Conservation (phyloP, 1,139 yeast species). For the Taiozyma onychis region DNA sequence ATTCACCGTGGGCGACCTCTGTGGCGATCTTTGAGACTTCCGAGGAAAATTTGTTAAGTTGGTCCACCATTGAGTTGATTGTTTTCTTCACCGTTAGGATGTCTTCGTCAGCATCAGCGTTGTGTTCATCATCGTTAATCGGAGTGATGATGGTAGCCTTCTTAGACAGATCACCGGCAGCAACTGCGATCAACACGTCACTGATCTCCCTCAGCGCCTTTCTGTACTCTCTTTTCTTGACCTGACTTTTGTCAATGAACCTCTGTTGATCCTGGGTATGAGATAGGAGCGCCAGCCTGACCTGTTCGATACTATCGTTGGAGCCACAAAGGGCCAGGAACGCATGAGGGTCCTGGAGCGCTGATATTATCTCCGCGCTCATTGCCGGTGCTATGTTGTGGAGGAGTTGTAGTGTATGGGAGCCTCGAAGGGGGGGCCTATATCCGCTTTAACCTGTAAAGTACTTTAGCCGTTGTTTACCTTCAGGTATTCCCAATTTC, state of each 20-base stretch:
- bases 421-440: background rate
- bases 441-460: background rate
- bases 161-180: constrained; percentile 79
- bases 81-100: constrained; percentile 74
- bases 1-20: constrained; percentile 87
- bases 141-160: constrained; percentile 48
- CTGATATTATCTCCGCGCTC: constrained; percentile 7
- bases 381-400: background rate
- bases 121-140: constrained; percentile 1
- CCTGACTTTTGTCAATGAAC: constrained; percentile 6
- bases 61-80: constrained; percentile 84
- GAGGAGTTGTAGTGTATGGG: background rate
- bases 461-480: background rate
- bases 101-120: constrained; percentile 67
- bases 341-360: constrained; percentile 6
- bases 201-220: constrained; percentile 75
- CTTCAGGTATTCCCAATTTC: background rate
- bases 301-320: constrained; percentile 5
- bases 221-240: constrained; percentile 56
- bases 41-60: constrained; percentile 74
- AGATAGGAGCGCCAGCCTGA: constrained; percentile 4
- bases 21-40: constrained; percentile 87
- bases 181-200: constrained; percentile 76
- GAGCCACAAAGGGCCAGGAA: constrained; percentile 5
- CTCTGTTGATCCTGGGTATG: constrained; percentile 7